Percentiles rank a stretch among this genome's conserved stretches.
These are phyloP conservation scores for Barbarea vulgaris DNA, from an alignment of 345 rosid species.

Conservation along the genomic window DNA sequence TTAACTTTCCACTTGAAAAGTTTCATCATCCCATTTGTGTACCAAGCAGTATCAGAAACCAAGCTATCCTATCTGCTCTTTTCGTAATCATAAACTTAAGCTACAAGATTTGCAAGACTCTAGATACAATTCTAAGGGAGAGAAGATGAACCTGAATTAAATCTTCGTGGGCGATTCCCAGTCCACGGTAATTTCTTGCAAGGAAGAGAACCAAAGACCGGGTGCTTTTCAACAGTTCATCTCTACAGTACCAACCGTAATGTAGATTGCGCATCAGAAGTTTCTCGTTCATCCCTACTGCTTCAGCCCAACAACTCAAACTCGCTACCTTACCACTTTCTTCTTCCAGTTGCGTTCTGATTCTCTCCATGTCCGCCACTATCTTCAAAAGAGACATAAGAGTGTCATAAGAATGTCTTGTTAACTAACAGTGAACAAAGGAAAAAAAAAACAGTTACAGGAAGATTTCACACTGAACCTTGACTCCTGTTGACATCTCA, in stretches of 20 bases:
- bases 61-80: not conserved
- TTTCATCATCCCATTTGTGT: not conserved
- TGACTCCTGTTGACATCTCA: constrained; percentile 68
- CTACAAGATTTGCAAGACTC: constrained; percentile 7
- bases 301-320: constrained; percentile 81
- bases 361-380: constrained; percentile 66
- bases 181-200: constrained; percentile 75
- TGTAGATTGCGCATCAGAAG: constrained; percentile 56
- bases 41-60: constrained; percentile 4
- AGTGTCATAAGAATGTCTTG: constrained; percentile 33
- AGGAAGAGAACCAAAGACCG: constrained; percentile 66
- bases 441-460: constrained; percentile 5
- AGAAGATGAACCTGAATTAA: constrained; percentile 62
- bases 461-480: constrained; percentile 55
- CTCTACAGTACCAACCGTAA: constrained; percentile 83
- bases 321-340: constrained; percentile 61
- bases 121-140: not conserved
- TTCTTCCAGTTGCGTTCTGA: constrained; percentile 58
- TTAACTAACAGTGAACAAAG: constrained; percentile 10
- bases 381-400: constrained; percentile 46
- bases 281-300: constrained; percentile 69
- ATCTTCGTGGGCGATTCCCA: constrained; percentile 68
- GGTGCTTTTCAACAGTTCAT: constrained; percentile 67
- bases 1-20: not conserved
- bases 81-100: not conserved